Percentiles rank a stretch among this genome's conserved stretches.
phyloP scores from a whole-genome alignment of 495 filamentous ascomycete genomes.

The Schizothecium vesticola region DNA sequence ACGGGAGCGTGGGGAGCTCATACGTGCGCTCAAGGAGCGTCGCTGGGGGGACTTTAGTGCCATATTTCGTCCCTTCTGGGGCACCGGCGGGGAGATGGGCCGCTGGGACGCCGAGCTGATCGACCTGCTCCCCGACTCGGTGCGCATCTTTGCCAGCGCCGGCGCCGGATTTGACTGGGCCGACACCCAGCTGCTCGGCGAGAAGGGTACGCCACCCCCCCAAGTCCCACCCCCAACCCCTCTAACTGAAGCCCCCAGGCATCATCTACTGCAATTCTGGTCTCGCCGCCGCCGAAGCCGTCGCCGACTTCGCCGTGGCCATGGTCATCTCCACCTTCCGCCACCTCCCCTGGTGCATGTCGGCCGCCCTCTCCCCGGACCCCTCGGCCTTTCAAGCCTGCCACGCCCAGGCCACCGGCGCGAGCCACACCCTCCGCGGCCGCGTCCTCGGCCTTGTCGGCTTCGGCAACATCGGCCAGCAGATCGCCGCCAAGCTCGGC shows the following conservation, averaged over 20 bases:
- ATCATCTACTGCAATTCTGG: constrained; percentile 70
- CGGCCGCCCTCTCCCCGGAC: constrained; percentile 41
- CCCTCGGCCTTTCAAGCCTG: constrained; percentile 47
- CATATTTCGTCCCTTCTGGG: constrained; percentile 75
- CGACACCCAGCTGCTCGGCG: constrained; percentile 60
- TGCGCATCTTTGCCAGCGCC: constrained; percentile 65
- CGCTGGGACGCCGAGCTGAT: constrained; percentile 70
- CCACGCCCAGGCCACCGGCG: constrained; percentile 51
- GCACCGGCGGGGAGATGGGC: constrained; percentile 73
- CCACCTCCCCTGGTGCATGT: constrained; percentile 55
- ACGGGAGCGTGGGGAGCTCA: constrained; percentile 54
- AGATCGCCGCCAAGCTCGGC: constrained; percentile 58
- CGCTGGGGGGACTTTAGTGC: constrained; percentile 68
- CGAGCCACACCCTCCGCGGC: constrained; percentile 53
- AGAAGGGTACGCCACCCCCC: constrained; percentile 50
- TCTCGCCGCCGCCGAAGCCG: constrained; percentile 62
- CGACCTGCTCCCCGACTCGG: constrained; percentile 54
- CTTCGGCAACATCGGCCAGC: constrained; percentile 63
- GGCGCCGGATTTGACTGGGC: constrained; percentile 77
- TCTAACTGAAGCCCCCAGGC: constrained; percentile 34
- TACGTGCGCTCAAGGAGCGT: constrained; percentile 53
- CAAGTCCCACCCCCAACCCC: background rate
- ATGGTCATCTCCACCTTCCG: constrained; percentile 64
- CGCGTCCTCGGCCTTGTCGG: constrained; percentile 58
- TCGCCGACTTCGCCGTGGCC: constrained; percentile 59